Conservation (phyloP, 345 rosid species). For the Syzygium grande region DNA sequence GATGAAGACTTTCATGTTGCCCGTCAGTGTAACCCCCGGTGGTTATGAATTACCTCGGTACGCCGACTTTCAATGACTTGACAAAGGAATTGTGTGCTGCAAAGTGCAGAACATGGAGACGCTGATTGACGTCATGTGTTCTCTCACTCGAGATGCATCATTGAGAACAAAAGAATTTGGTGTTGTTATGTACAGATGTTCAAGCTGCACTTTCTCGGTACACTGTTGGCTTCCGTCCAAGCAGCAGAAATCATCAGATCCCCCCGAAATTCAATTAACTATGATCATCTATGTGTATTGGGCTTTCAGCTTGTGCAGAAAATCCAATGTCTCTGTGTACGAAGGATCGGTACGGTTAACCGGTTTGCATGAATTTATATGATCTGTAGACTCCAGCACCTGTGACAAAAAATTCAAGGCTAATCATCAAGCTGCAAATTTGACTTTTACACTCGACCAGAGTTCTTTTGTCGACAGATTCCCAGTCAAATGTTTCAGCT, state of each 20-base stretch:
- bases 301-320: conserved; percentile 53
- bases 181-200: not conserved
- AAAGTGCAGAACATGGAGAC: not conserved
- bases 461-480: not conserved
- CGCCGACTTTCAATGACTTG: not conserved
- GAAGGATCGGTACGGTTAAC: conserved; percentile 76
- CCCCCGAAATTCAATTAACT: not conserved
- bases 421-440: not conserved
- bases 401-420: conserved; percentile 19
- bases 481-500: not conserved
- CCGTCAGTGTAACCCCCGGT: not conserved
- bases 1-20: not conserved
- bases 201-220: not conserved
- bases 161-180: not conserved
- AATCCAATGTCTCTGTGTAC: conserved; percentile 57
- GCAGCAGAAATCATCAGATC: not conserved
- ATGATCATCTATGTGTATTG: conserved; percentile 18
- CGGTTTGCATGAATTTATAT: conserved; percentile 96
- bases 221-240: not conserved
- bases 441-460: not conserved
- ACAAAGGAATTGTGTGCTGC: not conserved
- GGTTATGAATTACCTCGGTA: not conserved
- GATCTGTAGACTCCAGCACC: conserved; percentile 93
- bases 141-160: not conserved
- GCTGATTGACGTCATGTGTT: not conserved